Evolutionary conservation across 345 rosid genomes (phyloP).

Genomic region (Odontarrhena argentea): DNA sequence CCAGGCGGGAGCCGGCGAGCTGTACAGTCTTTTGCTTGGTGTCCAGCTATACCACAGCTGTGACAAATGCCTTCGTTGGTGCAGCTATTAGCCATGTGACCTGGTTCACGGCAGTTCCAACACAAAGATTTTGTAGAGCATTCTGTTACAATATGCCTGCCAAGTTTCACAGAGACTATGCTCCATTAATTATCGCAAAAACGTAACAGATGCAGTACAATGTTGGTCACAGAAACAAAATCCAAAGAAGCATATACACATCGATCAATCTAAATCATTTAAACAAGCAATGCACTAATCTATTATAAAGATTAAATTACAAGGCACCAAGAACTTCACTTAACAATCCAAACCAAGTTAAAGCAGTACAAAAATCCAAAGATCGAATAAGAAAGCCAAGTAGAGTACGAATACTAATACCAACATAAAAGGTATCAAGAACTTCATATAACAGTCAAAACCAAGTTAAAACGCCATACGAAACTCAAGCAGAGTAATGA

Average conservation of each 20-base stretch:
- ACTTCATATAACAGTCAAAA: background rate
- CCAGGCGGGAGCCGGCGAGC: slow-evolving; percentile 71
- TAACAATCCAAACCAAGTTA: background rate
- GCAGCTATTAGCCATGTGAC: slow-evolving; percentile 76
- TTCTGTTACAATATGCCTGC: slow-evolving; percentile 79
- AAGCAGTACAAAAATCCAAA: background rate
- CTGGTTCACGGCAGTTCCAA: slow-evolving; percentile 89
- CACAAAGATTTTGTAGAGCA: slow-evolving; percentile 80
- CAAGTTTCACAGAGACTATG: background rate
- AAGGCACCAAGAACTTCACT: background rate
- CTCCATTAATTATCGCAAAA: background rate
- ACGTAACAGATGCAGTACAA: background rate
- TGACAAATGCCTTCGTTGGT: slow-evolving; percentile 89
- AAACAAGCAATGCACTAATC: background rate
- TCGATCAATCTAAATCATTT: background rate
- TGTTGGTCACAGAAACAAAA: slow-evolving; percentile 6
- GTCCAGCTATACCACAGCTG: slow-evolving; percentile 89
- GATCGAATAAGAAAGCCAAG: background rate
- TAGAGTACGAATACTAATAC: background rate
- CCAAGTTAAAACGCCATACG: background rate
- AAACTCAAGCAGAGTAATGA: background rate
- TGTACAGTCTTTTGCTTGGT: slow-evolving; percentile 79
- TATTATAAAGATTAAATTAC: background rate
- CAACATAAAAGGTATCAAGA: background rate
- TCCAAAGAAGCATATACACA: background rate